Base-by-base conservation (phyloP, 345 rosid species). In the Clarkia xantiana region DNA sequence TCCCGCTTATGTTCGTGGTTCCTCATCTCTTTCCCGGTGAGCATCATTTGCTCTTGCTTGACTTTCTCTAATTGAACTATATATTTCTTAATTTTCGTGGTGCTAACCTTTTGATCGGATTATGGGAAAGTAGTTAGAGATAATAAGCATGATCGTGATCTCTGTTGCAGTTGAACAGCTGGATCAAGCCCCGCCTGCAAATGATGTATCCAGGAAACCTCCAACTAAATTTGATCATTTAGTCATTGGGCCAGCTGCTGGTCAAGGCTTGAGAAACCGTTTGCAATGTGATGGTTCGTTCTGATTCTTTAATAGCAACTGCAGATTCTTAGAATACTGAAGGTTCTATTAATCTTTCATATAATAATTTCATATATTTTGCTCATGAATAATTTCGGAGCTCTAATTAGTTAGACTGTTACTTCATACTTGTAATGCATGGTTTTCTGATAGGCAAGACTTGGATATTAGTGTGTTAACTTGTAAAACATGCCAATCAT, bases 231-330 rank as follows among this genome's bases (percentile, higher is more conserved):
- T 67, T 38, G 87, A 84, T 60, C 96, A 80, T 61, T 64, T 91
- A 41, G 76, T 91, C 58, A 66, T 81, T 43, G 98, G 76, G 10
- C 76, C 76, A 38, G 73, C 73, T 12, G 80, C 96, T 48, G 98
- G 95, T 38, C 71, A 71, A 69, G 95, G 96, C 70, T 75, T 81
- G 54, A 75, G 71, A 1, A 68, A 86, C 57, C 89, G 95, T 36
- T 67, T 86, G 66, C 94, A 86, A 49, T 86, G 96, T 64, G 73
- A 49, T 78, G 94, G 95, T 91, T 65, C 41, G 16, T 46, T 10
- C 18, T 18, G 39, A 19, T 36, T 51, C 61, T 20, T 62, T 44
- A 14, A 17, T 16, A 34, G 39, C 40, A 1, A n/a, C n/a, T 38
- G n/a, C 29, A 39, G 42, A 14, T 39, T 47, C 2, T 18, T 42